phyloP scores from a whole-genome alignment of 2,329 filamentous ascomycete species.

The Penicillium verrucosum region DNA sequence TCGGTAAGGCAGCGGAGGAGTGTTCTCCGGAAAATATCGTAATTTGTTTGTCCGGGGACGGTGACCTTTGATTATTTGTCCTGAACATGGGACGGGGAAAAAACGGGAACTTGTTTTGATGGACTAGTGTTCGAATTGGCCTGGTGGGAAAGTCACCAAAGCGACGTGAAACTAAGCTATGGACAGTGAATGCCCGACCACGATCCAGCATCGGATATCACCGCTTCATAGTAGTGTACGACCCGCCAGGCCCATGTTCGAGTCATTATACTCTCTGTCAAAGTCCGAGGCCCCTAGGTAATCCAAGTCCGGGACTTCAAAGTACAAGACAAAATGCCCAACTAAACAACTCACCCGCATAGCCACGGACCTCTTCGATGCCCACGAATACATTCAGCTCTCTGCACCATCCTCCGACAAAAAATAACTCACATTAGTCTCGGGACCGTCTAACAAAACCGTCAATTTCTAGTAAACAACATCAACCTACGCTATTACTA shows the following conservation, averaged over 20 bases:
- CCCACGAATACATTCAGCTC: neutral
- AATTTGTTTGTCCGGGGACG: neutral
- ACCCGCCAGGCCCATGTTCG: neutral
- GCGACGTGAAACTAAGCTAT: neutral
- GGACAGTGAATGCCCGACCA: neutral
- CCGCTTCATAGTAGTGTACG: neutral
- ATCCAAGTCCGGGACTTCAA: neutral
- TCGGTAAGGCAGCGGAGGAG: neutral
- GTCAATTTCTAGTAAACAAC: neutral
- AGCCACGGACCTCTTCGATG: conserved; percentile 7
- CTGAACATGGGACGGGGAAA: neutral
- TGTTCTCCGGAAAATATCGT: neutral
- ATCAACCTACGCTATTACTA: too few species aligned
- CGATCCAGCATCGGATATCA: neutral
- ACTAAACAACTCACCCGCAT: neutral
- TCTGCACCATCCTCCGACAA: neutral
- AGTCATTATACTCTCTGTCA: neutral
- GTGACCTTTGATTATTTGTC: neutral
- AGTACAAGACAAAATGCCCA: conserved; percentile 1
- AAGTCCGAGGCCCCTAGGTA: neutral
- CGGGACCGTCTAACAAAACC: neutral
- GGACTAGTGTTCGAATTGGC: neutral
- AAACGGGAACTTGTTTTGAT: neutral
- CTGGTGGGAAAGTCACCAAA: neutral
- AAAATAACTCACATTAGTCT: neutral